These are phyloP conservation scores for Aspergillus kassunensis DNA, from an alignment of 495 filamentous ascomycete species.

Conservation along the genomic window DNA sequence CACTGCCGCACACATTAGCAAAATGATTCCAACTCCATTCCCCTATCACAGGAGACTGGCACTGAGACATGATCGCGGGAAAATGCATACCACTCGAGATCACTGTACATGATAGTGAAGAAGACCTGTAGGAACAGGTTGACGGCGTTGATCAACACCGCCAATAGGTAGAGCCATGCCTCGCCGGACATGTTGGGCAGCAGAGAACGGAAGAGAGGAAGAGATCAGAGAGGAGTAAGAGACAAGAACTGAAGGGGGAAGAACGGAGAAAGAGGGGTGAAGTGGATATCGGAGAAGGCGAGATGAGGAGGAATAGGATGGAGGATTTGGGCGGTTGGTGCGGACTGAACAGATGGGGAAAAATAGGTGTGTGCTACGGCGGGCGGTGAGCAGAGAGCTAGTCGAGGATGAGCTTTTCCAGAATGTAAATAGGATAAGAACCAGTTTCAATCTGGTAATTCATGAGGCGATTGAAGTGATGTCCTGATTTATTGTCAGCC, in stretches of 20 bases:
- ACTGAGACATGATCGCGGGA: background rate
- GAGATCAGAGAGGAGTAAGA: slow-evolving; percentile 2
- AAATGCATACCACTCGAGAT: slow-evolving; percentile 83
- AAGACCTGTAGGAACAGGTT: slow-evolving; percentile 99
- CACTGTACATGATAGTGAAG: slow-evolving; percentile 99
- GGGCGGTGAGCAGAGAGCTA: slow-evolving; percentile 14
- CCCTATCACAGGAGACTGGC: background rate
- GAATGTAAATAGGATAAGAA: background rate
- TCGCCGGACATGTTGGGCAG: slow-evolving; percentile 87
- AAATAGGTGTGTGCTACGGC: slow-evolving; percentile 16
- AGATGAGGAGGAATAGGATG: background rate
- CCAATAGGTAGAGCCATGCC: slow-evolving; percentile 98
- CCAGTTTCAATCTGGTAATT: background rate
- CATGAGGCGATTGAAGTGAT: background rate
- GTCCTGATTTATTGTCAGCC: background rate
- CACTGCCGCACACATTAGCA: slow-evolving; percentile 51
- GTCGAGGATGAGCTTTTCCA: background rate
- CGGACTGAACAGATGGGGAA: slow-evolving; percentile 15
- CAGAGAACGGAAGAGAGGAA: background rate
- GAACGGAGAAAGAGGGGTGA: slow-evolving; percentile 5
- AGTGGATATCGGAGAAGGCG: slow-evolving; percentile 6
- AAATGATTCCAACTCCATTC: slow-evolving; percentile 1
- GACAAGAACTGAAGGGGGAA: slow-evolving; percentile 3
- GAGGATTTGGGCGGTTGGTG: slow-evolving; percentile 10
- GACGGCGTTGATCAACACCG: slow-evolving; percentile 99